A percentile compares a stretch with the other conserved stretches of the same genome.
phyloP scores from a whole-genome alignment of 2,329 filamentous ascomycete genomes.

The Ophiostoma sp. region DNA sequence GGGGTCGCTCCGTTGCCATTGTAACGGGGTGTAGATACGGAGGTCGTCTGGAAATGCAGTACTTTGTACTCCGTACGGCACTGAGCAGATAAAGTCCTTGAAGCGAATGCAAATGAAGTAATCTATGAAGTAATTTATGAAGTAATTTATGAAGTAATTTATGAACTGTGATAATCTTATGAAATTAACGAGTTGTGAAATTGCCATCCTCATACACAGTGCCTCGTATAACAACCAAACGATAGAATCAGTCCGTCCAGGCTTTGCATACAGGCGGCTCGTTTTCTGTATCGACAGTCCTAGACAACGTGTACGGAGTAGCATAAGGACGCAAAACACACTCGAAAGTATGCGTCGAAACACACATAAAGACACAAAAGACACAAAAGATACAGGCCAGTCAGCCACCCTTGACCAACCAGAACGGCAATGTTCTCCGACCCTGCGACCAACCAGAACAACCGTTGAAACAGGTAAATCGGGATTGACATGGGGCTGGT shows the following conservation, averaged over 20 bases:
- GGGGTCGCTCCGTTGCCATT: neutral
- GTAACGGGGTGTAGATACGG: neutral
- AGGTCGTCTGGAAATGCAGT: neutral
- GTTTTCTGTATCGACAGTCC: no score
- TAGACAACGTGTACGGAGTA: no score
- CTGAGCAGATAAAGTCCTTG: no score
- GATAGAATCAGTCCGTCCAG: no score
- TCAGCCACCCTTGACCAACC: neutral
- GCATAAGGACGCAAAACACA: no score
- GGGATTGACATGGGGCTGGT: neutral
- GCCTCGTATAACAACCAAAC: no score
- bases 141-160: neutral
- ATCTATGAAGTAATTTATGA: constrained; percentile 3
- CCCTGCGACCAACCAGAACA: neutral
- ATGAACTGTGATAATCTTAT: constrained; percentile 8
- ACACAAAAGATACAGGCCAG: neutral
- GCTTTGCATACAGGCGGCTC: no score
- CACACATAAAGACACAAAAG: neutral
- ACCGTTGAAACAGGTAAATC: constrained; percentile 5
- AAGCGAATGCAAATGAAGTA: neutral
- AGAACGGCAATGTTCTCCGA: constrained; percentile 10
- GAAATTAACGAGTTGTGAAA: constrained; percentile 4
- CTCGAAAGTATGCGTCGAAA: neutral
- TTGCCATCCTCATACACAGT: neutral
- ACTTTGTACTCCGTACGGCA: neutral